Evolutionary conservation across 2,329 filamentous ascomycete genomes (phyloP).

Genomic region (Aspergillus bombycis): DNA sequence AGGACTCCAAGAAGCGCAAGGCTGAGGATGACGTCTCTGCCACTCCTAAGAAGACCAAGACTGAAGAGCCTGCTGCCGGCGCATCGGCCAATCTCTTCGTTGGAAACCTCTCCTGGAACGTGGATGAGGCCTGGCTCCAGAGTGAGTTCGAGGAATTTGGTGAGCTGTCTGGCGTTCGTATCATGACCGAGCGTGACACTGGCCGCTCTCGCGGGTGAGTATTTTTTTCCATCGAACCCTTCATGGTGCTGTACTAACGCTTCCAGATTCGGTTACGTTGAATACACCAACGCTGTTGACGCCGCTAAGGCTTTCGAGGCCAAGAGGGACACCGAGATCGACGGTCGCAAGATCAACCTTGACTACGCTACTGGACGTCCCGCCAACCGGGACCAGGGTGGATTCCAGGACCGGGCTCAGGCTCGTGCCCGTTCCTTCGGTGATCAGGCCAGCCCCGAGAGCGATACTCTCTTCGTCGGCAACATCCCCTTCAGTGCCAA

Average conservation of each 20-base stretch:
- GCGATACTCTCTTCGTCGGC: conserved; percentile 86
- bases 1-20: conserved; percentile 53
- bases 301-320: conserved; percentile 73
- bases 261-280: conserved; percentile 80
- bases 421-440: conserved; percentile 63
- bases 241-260: conserved; percentile 10
- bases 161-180: conserved; percentile 71
- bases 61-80: conserved; percentile 36
- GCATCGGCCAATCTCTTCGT: conserved; percentile 73
- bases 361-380: conserved; percentile 74
- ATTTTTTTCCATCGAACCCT: not conserved
- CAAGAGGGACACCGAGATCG: conserved; percentile 74
- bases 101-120: conserved; percentile 87
- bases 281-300: conserved; percentile 71
- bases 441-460: conserved; percentile 76
- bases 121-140: conserved; percentile 80
- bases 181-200: conserved; percentile 79
- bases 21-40: conserved; percentile 48
- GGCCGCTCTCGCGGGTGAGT: conserved; percentile 79
- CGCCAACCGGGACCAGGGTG: conserved; percentile 55
- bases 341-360: conserved; percentile 74
- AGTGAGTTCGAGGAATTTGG: conserved; percentile 81
- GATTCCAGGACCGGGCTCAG: conserved; percentile 65
- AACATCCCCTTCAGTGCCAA: conserved; percentile 85
- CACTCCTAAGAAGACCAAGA: conserved; percentile 66